These are phyloP conservation scores for Malus domestica DNA, from an alignment of 306 rosid species.

Conservation along the genomic window DNA sequence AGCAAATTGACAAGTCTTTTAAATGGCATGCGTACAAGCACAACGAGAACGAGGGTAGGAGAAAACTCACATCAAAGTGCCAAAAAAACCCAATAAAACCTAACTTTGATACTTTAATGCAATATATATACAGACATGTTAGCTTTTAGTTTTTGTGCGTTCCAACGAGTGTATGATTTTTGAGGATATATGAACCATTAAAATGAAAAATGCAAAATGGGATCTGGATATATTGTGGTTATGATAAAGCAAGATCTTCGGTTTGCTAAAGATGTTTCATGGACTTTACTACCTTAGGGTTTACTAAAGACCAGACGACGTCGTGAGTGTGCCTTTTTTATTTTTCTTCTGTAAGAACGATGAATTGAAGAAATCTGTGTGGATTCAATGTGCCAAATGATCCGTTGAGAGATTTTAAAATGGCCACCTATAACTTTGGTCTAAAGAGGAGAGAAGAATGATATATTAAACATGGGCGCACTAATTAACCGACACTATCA, in stretches of 20 bases:
- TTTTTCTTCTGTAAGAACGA: background rate
- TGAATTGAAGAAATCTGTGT: background rate
- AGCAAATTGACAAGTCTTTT: background rate
- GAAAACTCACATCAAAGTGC: slow-evolving; percentile 1
- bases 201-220: background rate
- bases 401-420: background rate
- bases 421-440: background rate
- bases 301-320: background rate
- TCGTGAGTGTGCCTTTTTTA: background rate
- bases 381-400: background rate
- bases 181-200: too few relatives aligned
- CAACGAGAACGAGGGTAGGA: background rate
- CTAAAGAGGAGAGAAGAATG: background rate
- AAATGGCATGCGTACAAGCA: background rate
- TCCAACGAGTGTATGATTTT: background rate
- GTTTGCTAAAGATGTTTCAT: background rate
- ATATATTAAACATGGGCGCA: background rate
- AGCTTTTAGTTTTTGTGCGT: background rate
- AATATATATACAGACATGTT: background rate
- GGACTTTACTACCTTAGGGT: background rate
- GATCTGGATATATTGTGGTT: background rate
- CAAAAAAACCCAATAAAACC: background rate
- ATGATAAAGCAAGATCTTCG: background rate
- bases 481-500: background rate
- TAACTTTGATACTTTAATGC: background rate